Evolutionary conservation across 2,329 filamentous ascomycete genomes (phyloP), one percentile per base, ranked within the genome.

Genomic region (Pseudocercospora fuligena): DNA sequence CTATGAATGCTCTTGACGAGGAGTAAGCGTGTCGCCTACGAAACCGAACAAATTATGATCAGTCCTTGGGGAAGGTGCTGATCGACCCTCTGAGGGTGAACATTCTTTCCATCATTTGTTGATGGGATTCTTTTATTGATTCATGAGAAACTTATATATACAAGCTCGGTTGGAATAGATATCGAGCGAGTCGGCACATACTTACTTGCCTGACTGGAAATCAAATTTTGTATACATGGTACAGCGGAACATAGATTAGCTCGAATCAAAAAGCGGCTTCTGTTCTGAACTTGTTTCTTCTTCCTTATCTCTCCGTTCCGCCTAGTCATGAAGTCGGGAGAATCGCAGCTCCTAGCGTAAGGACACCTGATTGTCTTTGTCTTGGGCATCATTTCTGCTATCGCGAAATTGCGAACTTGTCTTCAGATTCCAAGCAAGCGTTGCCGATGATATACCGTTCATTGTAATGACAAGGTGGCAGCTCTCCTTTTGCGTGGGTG

Each of bases 1-100:
- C 69, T 46, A 57, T 64, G 54, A 59, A 63, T 33, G 53, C 63
- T 31, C 33, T 53, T 27, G 23, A 61, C 33, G 36, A 49, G 14
- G 59, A 47, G 47, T 60, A 53, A 61, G 33, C 58, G 36, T 46
- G 21, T 46, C 57, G 43, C 21, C 19, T 25, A 27, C 14, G n/a
- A 21, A 21, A 21, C n/a, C 23, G 25, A 21, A 43, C n/a, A 19
- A 25, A 16, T 9, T 3, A 60, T 60, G 58, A 60, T 47, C 58
- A 60, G 21, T 51, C 23, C 19, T 51, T 51, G 47, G 46, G 21
- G 21, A 49, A 49, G 46, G 21, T 8, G 12, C 36, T 40, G 36
- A 40, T 40, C 36, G 36, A 40, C 12, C 36, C 36, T 33, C 14
- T n/a, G 36, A 40, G 36, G 36, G 36, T 40, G 7, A 16, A 16